Evolutionary conservation across 768 basidiomycete species (phyloP).

Genomic region (Mycena albidolilacea): DNA sequence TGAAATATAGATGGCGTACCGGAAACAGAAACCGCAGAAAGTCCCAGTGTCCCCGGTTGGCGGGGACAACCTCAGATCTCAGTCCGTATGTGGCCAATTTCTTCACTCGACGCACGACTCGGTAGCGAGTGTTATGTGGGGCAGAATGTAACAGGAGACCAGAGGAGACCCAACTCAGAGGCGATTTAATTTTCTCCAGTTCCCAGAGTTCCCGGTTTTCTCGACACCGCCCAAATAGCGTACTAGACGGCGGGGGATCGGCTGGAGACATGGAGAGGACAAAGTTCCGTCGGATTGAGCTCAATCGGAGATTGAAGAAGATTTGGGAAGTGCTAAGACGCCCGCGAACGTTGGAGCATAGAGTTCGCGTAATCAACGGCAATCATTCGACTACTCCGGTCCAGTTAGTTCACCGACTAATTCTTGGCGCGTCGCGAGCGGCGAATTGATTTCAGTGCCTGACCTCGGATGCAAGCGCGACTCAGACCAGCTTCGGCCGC

Average conservation of each 20-base stretch:
- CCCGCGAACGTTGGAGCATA: background rate
- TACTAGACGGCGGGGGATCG: no score
- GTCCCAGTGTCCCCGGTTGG: no score
- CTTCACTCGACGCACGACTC: constrained; percentile 64
- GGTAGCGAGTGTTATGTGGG: constrained; percentile 50
- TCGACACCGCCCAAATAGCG: no score
- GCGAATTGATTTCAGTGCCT: no score
- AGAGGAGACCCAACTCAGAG: background rate
- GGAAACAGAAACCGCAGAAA: constrained; percentile 52
- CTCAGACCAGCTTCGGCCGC: no score
- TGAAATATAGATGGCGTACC: constrained; percentile 1
- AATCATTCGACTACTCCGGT: no score
- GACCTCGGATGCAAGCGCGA: no score
- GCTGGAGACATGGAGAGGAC: constrained; percentile 15
- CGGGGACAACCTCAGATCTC: no score
- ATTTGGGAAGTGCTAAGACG: background rate
- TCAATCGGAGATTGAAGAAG: background rate
- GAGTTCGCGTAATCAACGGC: no score
- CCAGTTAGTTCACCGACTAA: no score
- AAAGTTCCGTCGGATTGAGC: background rate
- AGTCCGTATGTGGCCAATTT: constrained; percentile 73
- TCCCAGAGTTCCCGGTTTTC: background rate
- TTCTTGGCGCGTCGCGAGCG: no score
- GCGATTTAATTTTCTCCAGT: constrained; percentile 42
- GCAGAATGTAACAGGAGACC: no score